A percentile compares a stretch with the other conserved stretches of the same genome.
These are phyloP conservation scores for Fusarium drepaniforme DNA, from an alignment of 2,329 filamentous ascomycete genomes.

Conservation along the genomic window DNA sequence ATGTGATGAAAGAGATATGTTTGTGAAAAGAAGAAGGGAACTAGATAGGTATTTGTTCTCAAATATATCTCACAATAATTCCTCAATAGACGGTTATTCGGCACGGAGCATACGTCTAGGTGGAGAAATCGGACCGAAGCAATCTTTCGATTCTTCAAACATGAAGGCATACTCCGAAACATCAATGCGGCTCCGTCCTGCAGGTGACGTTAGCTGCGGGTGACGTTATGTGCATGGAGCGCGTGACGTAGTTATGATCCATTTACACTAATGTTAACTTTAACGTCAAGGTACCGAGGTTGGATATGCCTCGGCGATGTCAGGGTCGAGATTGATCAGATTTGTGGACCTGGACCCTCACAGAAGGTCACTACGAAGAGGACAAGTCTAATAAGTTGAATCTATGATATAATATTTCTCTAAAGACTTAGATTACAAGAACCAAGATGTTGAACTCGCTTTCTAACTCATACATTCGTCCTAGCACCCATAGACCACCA, in stretches of 20 bases:
- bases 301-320: neutral
- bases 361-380: neutral
- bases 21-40: neutral
- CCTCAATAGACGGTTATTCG: neutral
- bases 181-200: neutral
- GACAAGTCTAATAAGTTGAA: neutral
- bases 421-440: neutral
- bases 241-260: neutral
- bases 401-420: neutral
- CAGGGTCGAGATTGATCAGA: neutral
- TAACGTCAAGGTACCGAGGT: neutral
- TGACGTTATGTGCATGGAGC: neutral
- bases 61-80: neutral
- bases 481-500: constrained; percentile 21
- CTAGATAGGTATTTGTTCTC: neutral
- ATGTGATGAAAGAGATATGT: neutral
- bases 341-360: neutral
- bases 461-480: neutral
- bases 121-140: neutral
- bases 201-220: neutral
- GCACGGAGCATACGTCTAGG: neutral
- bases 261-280: neutral
- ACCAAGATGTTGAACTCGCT: neutral
- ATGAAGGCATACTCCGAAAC: neutral
- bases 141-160: constrained; percentile 1